Evolutionary conservation across 495 filamentous ascomycete genomes (phyloP).

Genomic region (Aspergillus ellipticus): DNA sequence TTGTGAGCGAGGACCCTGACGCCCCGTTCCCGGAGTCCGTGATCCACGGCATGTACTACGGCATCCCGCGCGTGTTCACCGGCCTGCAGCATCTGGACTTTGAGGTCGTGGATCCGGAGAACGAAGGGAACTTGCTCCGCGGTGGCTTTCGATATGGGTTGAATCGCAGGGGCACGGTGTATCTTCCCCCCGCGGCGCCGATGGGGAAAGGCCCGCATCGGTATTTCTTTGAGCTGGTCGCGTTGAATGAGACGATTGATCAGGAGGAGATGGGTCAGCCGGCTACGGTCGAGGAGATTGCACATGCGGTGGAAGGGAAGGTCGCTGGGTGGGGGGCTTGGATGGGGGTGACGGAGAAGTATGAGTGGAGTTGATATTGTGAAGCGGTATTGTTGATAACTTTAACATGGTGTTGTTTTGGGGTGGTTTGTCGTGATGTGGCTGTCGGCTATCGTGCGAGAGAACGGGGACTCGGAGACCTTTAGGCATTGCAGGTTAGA

Average conservation of each 20-base stretch:
- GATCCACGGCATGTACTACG: slow-evolving; percentile 45
- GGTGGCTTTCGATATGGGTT: slow-evolving; percentile 47
- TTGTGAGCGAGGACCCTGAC: slow-evolving; percentile 50
- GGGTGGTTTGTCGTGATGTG: too few species aligned
- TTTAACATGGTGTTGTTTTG: too few species aligned
- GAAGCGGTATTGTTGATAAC: too few species aligned
- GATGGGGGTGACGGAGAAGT: slow-evolving; percentile 45
- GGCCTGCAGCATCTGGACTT: slow-evolving; percentile 39
- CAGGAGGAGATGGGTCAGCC: slow-evolving; percentile 24
- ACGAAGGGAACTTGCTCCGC: slow-evolving; percentile 24
- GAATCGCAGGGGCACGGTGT: slow-evolving; percentile 34
- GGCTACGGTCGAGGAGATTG: slow-evolving; percentile 37
- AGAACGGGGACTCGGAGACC: too few species aligned
- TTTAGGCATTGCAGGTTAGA: too few species aligned
- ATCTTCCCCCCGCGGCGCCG: slow-evolving; percentile 38
- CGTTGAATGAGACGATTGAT: slow-evolving; percentile 38
- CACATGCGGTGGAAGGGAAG: slow-evolving; percentile 39
- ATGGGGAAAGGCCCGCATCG: slow-evolving; percentile 47
- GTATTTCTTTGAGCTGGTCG: slow-evolving; percentile 49
- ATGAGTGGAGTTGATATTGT: slow-evolving; percentile 17
- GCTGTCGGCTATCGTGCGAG: too few species aligned
- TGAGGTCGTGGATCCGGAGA: slow-evolving; percentile 16
- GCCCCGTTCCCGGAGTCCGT: slow-evolving; percentile 43
- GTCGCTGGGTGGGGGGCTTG: slow-evolving; percentile 51
- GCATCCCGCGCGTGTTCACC: slow-evolving; percentile 35